These are phyloP conservation scores for Aspergillus fumigatus DNA, from an alignment of 2,329 filamentous ascomycete genomes.

Conservation along the genomic window DNA sequence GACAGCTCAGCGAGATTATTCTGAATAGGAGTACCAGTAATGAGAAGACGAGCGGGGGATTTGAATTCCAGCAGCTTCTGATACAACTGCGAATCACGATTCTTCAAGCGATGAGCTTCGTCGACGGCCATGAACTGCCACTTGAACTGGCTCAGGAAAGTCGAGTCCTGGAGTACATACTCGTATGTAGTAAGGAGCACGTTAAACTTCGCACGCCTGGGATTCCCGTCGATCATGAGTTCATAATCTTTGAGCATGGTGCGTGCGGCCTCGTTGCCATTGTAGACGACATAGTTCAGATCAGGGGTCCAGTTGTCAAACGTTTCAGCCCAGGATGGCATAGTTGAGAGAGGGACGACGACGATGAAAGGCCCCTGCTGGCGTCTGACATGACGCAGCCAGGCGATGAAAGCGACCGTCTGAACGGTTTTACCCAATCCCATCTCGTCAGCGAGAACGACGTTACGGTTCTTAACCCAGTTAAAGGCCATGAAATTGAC, in stretches of 20 bases:
- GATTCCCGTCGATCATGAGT: conserved; percentile 77
- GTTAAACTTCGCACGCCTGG: conserved; percentile 90
- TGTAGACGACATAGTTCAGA: conserved; percentile 94
- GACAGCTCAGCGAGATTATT: conserved; percentile 93
- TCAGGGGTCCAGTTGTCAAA: conserved; percentile 96
- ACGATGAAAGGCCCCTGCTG: conserved; percentile 96
- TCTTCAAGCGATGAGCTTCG: conserved; percentile 95
- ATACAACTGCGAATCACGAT: conserved; percentile 91
- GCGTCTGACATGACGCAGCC: conserved; percentile 81
- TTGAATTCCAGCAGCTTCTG: conserved; percentile 79
- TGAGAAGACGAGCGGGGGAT: conserved; percentile 81
- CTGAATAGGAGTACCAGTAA: conserved; percentile 95
- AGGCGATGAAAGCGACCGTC: conserved; percentile 94
- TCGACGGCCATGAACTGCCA: conserved; percentile 98
- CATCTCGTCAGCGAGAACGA: conserved; percentile 98
- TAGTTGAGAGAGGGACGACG: conserved; percentile 94
- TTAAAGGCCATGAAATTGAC: conserved; percentile 95
- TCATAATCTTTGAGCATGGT: conserved; percentile 87
- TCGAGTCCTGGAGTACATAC: conserved; percentile 81
- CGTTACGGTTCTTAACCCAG: conserved; percentile 90
- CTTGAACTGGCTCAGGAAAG: conserved; percentile 83
- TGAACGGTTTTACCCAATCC: conserved; percentile 97
- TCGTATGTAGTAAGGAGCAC: conserved; percentile 98
- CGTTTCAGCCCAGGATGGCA: conserved; percentile 96
- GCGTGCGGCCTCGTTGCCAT: conserved; percentile 80